Evolutionary conservation across 176 grass and related monocot species (phyloP).

Genomic region (Bromus sterilis): DNA sequence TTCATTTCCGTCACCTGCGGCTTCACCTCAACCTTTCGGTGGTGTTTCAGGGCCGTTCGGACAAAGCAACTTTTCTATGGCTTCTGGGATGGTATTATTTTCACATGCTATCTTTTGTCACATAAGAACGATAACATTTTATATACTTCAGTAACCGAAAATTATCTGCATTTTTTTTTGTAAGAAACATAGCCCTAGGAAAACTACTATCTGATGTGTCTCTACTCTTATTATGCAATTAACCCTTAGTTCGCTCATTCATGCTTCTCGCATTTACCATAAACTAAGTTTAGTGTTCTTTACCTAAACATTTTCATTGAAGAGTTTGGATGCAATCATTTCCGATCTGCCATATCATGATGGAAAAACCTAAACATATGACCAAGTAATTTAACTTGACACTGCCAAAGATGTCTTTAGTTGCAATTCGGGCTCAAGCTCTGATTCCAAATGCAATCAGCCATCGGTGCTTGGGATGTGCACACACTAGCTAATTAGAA

Average conservation of each 20-base stretch:
- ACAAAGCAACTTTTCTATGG: slow-evolving; percentile 60
- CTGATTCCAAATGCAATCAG: not conserved
- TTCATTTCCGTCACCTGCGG: slow-evolving; percentile 67
- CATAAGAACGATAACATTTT: not conserved
- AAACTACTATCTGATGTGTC: not conserved
- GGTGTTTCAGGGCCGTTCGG: slow-evolving; percentile 47
- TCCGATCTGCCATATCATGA: not conserved
- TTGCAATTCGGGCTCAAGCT: not conserved
- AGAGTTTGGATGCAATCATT: not conserved
- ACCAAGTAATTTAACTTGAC: not conserved
- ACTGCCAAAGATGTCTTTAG: not conserved
- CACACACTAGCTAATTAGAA: not conserved
- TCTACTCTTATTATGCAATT: not conserved
- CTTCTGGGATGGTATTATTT: slow-evolving; percentile 61
- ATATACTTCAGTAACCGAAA: not conserved
- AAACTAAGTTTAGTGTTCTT: not conserved
- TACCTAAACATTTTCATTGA: not conserved
- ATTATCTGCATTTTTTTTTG: not conserved
- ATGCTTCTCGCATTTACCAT: not conserved
- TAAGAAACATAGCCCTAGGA: not conserved
- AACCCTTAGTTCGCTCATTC: not conserved
- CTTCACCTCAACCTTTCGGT: slow-evolving; percentile 60
- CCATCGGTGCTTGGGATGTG: not conserved
- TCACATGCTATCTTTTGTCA: slow-evolving; percentile 9
- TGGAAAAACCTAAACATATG: not conserved